These are phyloP conservation scores for Eutrema salsugineum DNA, from an alignment of 441 rosid species.

Conservation along the genomic window DNA sequence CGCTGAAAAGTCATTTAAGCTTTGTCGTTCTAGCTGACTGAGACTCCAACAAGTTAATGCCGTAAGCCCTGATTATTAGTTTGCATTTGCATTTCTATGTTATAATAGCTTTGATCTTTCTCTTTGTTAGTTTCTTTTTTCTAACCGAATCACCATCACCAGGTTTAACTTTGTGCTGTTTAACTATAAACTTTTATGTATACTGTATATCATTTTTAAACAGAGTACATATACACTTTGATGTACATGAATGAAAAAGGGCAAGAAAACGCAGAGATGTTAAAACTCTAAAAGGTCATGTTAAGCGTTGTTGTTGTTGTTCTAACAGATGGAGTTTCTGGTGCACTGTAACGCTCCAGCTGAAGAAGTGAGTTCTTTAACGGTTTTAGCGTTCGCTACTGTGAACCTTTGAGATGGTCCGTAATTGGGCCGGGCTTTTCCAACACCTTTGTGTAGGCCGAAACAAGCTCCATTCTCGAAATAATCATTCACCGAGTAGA, in stretches of 20 bases:
- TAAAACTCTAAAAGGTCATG: neutral
- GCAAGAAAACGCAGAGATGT: neutral
- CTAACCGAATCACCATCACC: neutral
- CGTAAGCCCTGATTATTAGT: neutral
- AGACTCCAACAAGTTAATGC: neutral
- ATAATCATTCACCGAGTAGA: constrained; percentile 56
- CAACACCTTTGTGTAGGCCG: constrained; percentile 30
- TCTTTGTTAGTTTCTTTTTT: neutral
- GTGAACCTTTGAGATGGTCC: constrained; percentile 21
- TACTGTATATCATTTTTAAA: neutral
- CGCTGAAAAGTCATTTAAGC: neutral
- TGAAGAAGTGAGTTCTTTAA: constrained; percentile 26
- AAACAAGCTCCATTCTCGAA: constrained; percentile 75
- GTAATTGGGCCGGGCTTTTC: constrained; percentile 33
- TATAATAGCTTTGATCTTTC: neutral
- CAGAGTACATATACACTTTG: neutral
- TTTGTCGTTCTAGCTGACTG: neutral
- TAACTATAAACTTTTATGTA: neutral
- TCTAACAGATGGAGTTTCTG: constrained; percentile 32
- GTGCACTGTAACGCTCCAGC: constrained; percentile 37
- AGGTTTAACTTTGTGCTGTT: neutral
- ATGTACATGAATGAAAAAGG: neutral
- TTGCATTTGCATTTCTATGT: neutral
- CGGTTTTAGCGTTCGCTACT: constrained; percentile 25
- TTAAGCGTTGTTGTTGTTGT: constrained; percentile 2